Conservation (phyloP, 345 rosid species). For the Salix suchowensis region DNA sequence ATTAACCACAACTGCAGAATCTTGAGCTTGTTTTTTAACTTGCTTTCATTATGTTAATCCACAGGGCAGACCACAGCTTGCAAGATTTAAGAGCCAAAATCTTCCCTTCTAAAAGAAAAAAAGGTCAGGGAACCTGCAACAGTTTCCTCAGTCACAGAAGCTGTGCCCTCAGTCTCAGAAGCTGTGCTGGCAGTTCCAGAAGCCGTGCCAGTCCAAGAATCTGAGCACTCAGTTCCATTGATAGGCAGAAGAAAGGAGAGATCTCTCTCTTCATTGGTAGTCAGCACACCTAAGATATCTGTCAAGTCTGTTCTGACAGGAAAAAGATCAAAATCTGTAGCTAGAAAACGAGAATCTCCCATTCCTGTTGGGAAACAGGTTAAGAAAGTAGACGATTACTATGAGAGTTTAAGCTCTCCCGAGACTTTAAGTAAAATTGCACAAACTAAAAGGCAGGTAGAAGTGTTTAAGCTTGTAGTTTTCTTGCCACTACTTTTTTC, state of each 20-base stretch:
- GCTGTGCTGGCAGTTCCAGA: constrained; percentile 1
- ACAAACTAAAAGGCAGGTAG: constrained; percentile 32
- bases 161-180: constrained; percentile 7
- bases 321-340: constrained; percentile 23
- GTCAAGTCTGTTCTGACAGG: constrained; percentile 10
- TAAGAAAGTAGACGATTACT: constrained; percentile 17
- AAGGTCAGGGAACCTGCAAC: constrained; percentile 8
- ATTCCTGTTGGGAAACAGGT: constrained; percentile 1
- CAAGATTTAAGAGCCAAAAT: constrained; percentile 37
- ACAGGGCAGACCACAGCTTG: constrained; percentile 42
- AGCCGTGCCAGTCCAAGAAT: constrained; percentile 5
- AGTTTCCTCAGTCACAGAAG: constrained; percentile 4
- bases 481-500: background rate
- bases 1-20: background rate
- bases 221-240: background rate
- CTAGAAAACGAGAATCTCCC: constrained; percentile 15
- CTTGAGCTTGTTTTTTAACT: background rate
- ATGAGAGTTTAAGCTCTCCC: constrained; percentile 10
- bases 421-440: constrained; percentile 18
- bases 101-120: constrained; percentile 24
- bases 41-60: constrained; percentile 6
- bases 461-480: constrained; percentile 3
- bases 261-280: constrained; percentile 32
- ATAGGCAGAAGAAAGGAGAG: constrained; percentile 35
- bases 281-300: constrained; percentile 18